phyloP scores from a whole-genome alignment of 257 asterid species.

The Nicotiana benthamiana region DNA sequence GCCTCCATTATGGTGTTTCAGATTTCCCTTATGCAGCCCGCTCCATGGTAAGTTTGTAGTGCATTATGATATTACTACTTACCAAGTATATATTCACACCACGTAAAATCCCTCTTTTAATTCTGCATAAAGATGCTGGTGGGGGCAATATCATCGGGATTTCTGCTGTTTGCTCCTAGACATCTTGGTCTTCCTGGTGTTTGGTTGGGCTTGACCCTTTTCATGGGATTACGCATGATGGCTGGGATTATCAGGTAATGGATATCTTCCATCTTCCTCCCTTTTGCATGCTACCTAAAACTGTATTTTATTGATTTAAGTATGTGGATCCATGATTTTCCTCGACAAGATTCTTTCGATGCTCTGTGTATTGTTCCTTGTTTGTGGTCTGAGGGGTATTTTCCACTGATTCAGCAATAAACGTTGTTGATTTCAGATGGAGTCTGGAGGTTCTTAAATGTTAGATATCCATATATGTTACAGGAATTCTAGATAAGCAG shows the following conservation, averaged over 20 bases:
- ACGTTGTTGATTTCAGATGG: neutral
- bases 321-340: neutral
- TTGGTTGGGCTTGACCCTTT: conserved; percentile 79
- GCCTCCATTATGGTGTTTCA: conserved; percentile 86
- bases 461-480: neutral
- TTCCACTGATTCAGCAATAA: neutral
- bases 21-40: conserved; percentile 78
- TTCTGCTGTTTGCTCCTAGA: conserved; percentile 60
- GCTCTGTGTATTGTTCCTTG: neutral
- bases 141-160: conserved; percentile 69
- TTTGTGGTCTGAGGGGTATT: neutral
- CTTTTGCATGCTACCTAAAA: neutral
- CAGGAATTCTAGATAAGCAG: neutral
- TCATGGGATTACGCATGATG: conserved; percentile 73
- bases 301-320: neutral
- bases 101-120: neutral
- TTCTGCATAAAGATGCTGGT: conserved; percentile 54
- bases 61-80: neutral
- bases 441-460: neutral
- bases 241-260: conserved; percentile 81
- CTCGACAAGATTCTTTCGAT: neutral
- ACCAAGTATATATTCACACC: neutral
- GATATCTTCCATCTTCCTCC: neutral
- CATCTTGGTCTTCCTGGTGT: conserved; percentile 76
- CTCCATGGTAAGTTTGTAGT: conserved; percentile 56